Conservation (phyloP, 2,329 filamentous ascomycete species). For the Blumeria graminis region DNA sequence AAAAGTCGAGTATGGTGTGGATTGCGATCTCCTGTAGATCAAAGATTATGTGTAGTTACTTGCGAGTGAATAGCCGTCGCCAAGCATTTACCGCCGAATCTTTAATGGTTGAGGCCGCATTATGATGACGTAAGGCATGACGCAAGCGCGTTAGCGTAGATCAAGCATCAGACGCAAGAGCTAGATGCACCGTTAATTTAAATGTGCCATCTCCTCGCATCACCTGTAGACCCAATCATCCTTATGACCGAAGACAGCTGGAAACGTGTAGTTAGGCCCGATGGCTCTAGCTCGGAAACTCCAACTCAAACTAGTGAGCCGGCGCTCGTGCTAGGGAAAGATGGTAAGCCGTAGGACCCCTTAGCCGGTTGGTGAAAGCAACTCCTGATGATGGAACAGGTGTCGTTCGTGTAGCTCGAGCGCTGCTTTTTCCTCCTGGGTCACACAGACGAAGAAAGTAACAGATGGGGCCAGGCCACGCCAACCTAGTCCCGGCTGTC, state of each 20-base stretch:
- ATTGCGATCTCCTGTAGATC: no score
- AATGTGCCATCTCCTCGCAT: background rate
- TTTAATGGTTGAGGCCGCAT: no score
- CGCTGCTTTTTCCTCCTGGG: conserved; percentile 33
- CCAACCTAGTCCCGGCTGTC: conserved; percentile 38
- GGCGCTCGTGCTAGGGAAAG: conserved; percentile 50
- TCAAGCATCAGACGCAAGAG: no score
- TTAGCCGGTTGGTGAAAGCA: no score
- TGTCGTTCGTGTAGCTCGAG: conserved; percentile 47
- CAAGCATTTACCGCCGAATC: no score
- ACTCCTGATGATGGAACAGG: conserved; percentile 18
- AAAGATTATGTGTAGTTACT: no score
- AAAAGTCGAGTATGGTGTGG: no score
- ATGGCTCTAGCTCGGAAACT: conserved; percentile 4
- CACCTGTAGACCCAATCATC: background rate
- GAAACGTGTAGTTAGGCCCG: conserved; percentile 4
- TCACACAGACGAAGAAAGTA: conserved; percentile 20
- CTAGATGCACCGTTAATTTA: background rate
- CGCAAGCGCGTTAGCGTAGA: no score
- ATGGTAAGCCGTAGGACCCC: conserved; percentile 56
- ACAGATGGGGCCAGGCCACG: conserved; percentile 7
- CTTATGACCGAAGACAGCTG: conserved; percentile 13
- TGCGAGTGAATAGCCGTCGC: no score
- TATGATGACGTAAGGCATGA: no score
- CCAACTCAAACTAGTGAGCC: conserved; percentile 31